A percentile compares a stretch with the other conserved stretches of the same genome.
phyloP scores from a whole-genome alignment of 495 filamentous ascomycete species.

The Penicillium lagena region DNA sequence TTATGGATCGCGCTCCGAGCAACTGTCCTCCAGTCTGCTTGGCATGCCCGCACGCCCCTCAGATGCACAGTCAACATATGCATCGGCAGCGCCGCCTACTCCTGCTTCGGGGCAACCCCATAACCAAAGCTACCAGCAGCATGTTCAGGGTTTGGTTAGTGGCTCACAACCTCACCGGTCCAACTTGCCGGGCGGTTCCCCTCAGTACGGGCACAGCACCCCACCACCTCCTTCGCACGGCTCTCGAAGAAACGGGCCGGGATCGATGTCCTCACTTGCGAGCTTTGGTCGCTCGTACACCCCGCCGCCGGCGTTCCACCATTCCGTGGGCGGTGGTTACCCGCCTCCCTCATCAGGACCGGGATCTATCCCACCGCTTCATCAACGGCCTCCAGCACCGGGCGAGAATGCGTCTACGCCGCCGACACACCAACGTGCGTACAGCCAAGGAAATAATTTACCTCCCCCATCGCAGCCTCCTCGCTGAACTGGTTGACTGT shows the following conservation, averaged over 20 bases:
- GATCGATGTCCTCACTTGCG: conserved; percentile 26
- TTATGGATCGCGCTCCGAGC: conserved; percentile 29
- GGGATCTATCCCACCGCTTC: conserved; percentile 25
- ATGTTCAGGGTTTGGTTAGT: conserved; percentile 36
- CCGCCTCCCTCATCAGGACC: conserved; percentile 17
- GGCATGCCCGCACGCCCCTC: conserved; percentile 26
- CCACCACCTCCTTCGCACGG: conserved; percentile 20
- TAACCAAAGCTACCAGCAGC: conserved; percentile 32
- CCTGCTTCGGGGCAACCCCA: conserved; percentile 17
- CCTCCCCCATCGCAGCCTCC: conserved; percentile 25
- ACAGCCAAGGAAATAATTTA: conserved; percentile 34
- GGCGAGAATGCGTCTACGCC: conserved; percentile 16
- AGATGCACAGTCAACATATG: conserved; percentile 18
- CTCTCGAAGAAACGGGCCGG: conserved; percentile 13
- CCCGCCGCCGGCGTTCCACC: conserved; percentile 31
- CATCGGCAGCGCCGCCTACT: conserved; percentile 18
- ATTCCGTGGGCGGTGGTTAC: conserved; percentile 18
- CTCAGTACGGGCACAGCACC: conserved; percentile 31
- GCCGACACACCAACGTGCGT: conserved; percentile 34
- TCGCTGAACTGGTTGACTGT: conserved; percentile 15
- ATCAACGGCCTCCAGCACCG: conserved; percentile 25
- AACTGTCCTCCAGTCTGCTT: conserved; percentile 26
- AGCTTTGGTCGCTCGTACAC: conserved; percentile 35
- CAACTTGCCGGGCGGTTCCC: conserved; percentile 17
- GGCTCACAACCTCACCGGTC: conserved; percentile 28